A percentile compares a stretch with the other conserved stretches of the same genome.
Evolutionary conservation across 2,329 filamentous ascomycete species (phyloP).

Genomic region (Pyrenochaeta sp.): DNA sequence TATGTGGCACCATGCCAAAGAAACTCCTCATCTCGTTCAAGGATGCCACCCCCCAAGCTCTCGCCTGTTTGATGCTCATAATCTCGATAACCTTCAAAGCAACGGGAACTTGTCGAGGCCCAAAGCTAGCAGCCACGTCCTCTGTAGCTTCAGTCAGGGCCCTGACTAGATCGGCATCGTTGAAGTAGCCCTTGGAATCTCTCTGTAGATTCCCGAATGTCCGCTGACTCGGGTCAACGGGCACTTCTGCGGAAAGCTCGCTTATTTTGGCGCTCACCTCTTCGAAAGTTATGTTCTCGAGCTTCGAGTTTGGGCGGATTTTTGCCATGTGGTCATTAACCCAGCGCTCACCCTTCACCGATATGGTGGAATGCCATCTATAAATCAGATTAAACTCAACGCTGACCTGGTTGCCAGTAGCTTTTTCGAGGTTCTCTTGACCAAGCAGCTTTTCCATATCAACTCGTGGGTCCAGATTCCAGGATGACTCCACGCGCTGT

Average conservation of each 20-base stretch:
- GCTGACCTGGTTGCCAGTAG: conserved; percentile 79
- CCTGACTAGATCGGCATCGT: conserved; percentile 77
- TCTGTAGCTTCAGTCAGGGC: conserved; percentile 73
- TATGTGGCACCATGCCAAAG: conserved; percentile 75
- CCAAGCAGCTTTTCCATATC: conserved; percentile 45
- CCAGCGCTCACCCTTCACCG: conserved; percentile 76
- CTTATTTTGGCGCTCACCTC: conserved; percentile 58
- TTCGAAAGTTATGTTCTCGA: conserved; percentile 1
- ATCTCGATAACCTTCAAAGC: conserved; percentile 65
- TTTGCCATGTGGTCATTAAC: conserved; percentile 60
- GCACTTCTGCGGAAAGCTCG: conserved; percentile 51
- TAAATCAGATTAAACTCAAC: conserved; percentile 88
- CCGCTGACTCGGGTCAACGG: conserved; percentile 70
- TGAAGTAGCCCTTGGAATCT: conserved; percentile 69
- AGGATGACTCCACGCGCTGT: conserved; percentile 73
- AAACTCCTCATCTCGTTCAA: conserved; percentile 83
- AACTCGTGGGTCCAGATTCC: conserved; percentile 71
- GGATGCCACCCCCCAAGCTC: conserved; percentile 75
- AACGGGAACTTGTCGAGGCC: conserved; percentile 57
- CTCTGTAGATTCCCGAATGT: conserved; percentile 71
- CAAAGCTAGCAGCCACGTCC: conserved; percentile 67
- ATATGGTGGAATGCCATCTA: conserved; percentile 81
- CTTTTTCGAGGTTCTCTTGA: conserved; percentile 68
- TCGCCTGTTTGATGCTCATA: conserved; percentile 72
- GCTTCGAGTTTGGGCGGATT: not conserved